Evolutionary conservation across 1,284 basidiomycete genomes (phyloP).

Genomic region (Schizophyllum amplum): DNA sequence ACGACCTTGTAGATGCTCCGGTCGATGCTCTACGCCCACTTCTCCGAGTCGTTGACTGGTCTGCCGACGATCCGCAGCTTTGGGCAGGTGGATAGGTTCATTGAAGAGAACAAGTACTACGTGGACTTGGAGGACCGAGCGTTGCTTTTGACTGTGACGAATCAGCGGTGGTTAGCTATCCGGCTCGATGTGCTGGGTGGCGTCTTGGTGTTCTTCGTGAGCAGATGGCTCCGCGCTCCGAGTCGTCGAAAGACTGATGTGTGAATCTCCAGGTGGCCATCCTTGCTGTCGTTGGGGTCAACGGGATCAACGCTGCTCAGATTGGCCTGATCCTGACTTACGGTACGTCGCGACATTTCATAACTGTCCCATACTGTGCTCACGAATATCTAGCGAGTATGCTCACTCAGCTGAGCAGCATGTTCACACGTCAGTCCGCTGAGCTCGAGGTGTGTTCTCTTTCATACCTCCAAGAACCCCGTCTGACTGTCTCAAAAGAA

Average conservation of each 20-base stretch:
- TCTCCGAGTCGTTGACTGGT: conserved; percentile 73
- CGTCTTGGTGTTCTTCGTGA: conserved; percentile 55
- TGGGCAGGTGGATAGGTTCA: conserved; percentile 54
- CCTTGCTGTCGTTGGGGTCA: conserved; percentile 40
- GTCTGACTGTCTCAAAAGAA: conserved; percentile 31
- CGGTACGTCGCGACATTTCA: conserved; percentile 29
- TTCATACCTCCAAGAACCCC: not conserved
- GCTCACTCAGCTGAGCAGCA: conserved; percentile 47
- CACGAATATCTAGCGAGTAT: conserved; percentile 18
- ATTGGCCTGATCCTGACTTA: conserved; percentile 72
- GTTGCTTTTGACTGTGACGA: conserved; percentile 50
- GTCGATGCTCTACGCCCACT: conserved; percentile 71
- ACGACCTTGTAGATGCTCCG: conserved; percentile 55
- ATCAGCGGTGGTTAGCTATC: conserved; percentile 73
- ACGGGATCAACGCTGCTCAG: conserved; percentile 55
- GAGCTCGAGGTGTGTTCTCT: conserved; percentile 47
- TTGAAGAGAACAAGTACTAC: conserved; percentile 60
- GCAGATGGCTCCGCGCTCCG: conserved; percentile 16
- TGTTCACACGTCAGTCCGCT: conserved; percentile 52
- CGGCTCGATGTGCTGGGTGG: conserved; percentile 72
- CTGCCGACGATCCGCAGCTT: conserved; percentile 73
- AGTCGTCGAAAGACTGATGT: not conserved
- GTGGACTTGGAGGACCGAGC: conserved; percentile 73
- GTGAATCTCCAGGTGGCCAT: conserved; percentile 34
- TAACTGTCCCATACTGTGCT: not conserved